Percentiles rank a stretch among this genome's conserved stretches.
These are phyloP conservation scores for Chlamydomonas sphaeroides DNA, from an alignment of 139 green algal species.

Conservation along the genomic window DNA sequence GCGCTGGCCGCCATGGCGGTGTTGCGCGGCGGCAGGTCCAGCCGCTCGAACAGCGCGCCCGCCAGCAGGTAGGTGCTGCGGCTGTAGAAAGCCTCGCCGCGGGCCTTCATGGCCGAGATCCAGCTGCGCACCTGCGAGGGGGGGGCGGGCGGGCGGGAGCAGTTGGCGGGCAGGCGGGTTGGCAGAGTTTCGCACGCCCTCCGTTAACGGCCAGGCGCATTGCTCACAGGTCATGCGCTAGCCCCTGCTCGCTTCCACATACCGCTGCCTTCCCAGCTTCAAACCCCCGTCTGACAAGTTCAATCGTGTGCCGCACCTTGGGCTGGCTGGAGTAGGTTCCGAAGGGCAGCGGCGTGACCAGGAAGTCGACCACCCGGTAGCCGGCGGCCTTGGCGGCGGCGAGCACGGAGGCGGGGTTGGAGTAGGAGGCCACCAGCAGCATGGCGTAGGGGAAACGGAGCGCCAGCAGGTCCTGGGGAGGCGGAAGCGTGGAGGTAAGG, in stretches of 20 bases:
- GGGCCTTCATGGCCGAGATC: not conserved
- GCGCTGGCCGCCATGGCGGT: not conserved
- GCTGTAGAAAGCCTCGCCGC: slow-evolving; percentile 54
- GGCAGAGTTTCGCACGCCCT: not conserved
- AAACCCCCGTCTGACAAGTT: too few species aligned
- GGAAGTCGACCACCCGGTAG: slow-evolving; percentile 47
- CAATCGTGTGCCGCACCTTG: slow-evolving; percentile 24
- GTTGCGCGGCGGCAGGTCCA: not conserved
- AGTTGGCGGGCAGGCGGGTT: too few species aligned
- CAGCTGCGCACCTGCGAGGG: slow-evolving; percentile 33
- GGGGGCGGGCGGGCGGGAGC: too few species aligned
- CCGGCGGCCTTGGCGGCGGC: slow-evolving; percentile 44
- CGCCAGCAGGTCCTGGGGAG: slow-evolving; percentile 56
- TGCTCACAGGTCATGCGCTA: too few species aligned
- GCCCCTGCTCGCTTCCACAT: too few species aligned
- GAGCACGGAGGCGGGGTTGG: slow-evolving; percentile 58
- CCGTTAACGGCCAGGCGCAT: too few species aligned
- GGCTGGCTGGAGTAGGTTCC: slow-evolving; percentile 66
- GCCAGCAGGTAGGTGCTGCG: slow-evolving; percentile 55
- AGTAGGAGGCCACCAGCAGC: slow-evolving; percentile 60
- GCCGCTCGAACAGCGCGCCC: slow-evolving; percentile 57
- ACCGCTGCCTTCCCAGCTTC: too few species aligned
- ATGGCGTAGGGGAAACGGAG: slow-evolving; percentile 52
- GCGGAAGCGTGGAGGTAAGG: not conserved
- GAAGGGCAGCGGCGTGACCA: slow-evolving; percentile 59